phyloP scores from a whole-genome alignment of 306 rosid genomes.

The Coriaria nepalensis region DNA sequence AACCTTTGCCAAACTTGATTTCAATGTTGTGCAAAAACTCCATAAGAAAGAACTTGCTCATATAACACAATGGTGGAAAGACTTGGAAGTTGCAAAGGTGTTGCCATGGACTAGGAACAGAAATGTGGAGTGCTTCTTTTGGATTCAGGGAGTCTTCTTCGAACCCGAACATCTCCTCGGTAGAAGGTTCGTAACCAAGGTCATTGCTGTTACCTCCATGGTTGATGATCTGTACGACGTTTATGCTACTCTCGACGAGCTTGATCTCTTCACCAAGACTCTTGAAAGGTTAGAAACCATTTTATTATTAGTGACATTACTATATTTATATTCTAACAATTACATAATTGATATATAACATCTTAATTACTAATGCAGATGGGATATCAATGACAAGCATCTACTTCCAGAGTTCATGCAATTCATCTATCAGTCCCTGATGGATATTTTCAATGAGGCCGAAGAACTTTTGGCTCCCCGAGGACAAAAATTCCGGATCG shows the following conservation, averaged over 20 bases:
- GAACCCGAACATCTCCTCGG: conserved; percentile 10
- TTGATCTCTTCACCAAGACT: conserved; percentile 2
- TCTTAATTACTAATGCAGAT: conserved; percentile 3
- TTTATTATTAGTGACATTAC: too few species aligned
- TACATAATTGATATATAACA: not conserved
- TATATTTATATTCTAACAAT: not conserved
- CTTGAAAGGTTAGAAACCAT: conserved; percentile 5
- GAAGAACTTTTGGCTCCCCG: not conserved
- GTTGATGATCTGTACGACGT: conserved; percentile 30
- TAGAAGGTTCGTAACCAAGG: conserved; percentile 13
- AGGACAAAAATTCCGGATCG: too few species aligned
- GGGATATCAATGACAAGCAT: conserved; percentile 10
- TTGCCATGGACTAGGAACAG: conserved; percentile 23
- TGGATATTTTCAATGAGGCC: conserved; percentile 3
- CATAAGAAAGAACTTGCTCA: not conserved
- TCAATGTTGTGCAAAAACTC: not conserved
- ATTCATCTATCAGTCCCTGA: not conserved
- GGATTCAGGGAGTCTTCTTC: conserved; percentile 12
- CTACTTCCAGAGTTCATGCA: conserved; percentile 13
- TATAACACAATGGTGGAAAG: conserved; percentile 26
- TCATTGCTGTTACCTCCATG: conserved; percentile 3
- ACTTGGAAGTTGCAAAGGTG: conserved; percentile 10
- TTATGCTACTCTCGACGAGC: conserved; percentile 12
- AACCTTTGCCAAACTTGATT: too few species aligned
- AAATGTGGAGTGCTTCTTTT: conserved; percentile 26